phyloP scores from a whole-genome alignment of 2,329 filamentous ascomycete species.

The Drechslerella stenobrocha region DNA sequence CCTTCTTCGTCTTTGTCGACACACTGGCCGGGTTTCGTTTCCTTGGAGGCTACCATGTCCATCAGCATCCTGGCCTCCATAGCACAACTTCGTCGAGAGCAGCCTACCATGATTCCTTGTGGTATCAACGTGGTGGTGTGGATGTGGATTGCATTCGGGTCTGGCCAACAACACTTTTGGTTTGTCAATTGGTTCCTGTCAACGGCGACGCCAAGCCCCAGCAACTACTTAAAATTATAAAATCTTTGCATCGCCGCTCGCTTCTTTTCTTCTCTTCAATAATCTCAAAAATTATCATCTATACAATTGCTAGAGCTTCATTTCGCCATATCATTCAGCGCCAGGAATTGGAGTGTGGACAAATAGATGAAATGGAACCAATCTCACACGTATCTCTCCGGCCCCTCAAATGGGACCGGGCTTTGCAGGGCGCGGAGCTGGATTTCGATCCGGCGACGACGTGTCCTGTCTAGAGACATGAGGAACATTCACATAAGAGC shows the following conservation, averaged over 20 bases:
- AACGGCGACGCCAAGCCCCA: slow-evolving; percentile 17
- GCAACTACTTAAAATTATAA: slow-evolving; percentile 5
- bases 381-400: slow-evolving; percentile 47
- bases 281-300: slow-evolving; percentile 49
- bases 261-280: slow-evolving; percentile 24
- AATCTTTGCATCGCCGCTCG: neutral
- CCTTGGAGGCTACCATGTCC: slow-evolving; percentile 24
- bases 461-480: slow-evolving; percentile 45
- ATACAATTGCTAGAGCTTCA: slow-evolving; percentile 49
- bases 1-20: slow-evolving; percentile 36
- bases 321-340: slow-evolving; percentile 40
- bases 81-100: neutral
- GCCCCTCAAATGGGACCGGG: slow-evolving; percentile 5
- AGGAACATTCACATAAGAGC: slow-evolving; percentile 26
- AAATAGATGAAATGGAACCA: slow-evolving; percentile 48
- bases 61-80: neutral
- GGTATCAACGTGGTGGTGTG: no score
- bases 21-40: slow-evolving; percentile 20
- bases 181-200: no score
- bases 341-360: slow-evolving; percentile 49
- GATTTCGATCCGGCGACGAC: slow-evolving; percentile 21
- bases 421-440: slow-evolving; percentile 36
- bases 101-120: slow-evolving; percentile 11
- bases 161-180: no score
- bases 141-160: no score